Evolutionary conservation across 306 rosid species (phyloP).

Genomic region (Gastrolobium villosum): DNA sequence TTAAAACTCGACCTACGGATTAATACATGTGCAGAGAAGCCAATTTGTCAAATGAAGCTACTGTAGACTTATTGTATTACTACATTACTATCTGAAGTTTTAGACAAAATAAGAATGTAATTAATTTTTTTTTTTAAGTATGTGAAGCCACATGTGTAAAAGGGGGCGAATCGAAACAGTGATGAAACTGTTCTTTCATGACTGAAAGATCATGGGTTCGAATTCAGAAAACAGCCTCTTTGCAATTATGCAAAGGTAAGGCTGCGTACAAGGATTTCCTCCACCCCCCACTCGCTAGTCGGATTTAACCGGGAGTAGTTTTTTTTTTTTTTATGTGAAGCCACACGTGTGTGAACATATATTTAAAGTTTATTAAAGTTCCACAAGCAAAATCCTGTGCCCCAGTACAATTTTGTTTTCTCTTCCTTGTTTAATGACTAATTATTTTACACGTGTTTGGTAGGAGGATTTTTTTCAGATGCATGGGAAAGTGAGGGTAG

Average conservation of each 20-base stretch:
- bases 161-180: too few species aligned
- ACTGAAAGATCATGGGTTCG: too few species aligned
- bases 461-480: too few species aligned
- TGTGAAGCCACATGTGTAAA: neutral
- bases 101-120: neutral
- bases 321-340: neutral
- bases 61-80: conserved; percentile 2
- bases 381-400: neutral
- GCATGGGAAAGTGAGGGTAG: too few species aligned
- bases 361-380: neutral
- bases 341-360: neutral
- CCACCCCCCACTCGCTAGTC: too few species aligned
- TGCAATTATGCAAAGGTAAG: too few species aligned
- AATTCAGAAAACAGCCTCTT: too few species aligned
- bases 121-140: neutral
- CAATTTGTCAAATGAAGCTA: conserved; percentile 17
- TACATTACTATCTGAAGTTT: neutral
- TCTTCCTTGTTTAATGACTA: neutral
- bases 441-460: neutral
- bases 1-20: neutral
- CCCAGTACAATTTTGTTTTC: neutral
- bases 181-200: too few species aligned
- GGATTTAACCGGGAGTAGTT: too few species aligned
- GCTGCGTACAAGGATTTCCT: too few species aligned
- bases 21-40: neutral